A percentile compares a stretch with the other conserved stretches of the same genome.
Evolutionary conservation across 2,329 filamentous ascomycete genomes (phyloP).

Genomic region (Colletotrichum eleusines): DNA sequence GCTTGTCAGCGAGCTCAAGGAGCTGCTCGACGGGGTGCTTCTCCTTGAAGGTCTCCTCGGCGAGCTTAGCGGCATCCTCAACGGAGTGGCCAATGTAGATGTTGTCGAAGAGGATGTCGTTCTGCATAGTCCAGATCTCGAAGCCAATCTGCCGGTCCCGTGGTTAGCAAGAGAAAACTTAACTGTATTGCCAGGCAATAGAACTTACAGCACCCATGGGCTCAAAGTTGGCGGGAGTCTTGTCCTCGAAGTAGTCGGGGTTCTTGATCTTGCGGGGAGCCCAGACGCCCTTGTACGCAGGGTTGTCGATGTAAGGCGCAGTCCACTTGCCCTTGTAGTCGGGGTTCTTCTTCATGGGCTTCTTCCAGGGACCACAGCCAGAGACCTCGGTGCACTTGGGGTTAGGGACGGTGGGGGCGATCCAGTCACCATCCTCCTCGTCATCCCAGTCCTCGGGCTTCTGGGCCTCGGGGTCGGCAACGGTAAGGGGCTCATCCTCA

Average conservation of each 20-base stretch:
- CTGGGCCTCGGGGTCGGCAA: slow-evolving; percentile 92
- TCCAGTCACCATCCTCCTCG: slow-evolving; percentile 98
- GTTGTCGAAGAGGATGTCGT: slow-evolving; percentile 98
- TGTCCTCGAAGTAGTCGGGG: slow-evolving; percentile 97
- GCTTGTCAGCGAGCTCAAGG: slow-evolving; percentile 82
- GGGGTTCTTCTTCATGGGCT: slow-evolving; percentile 94
- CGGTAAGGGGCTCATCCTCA: slow-evolving; percentile 83
- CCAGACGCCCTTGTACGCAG: slow-evolving; percentile 97
- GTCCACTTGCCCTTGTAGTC: slow-evolving; percentile 99
- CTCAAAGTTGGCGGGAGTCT: slow-evolving; percentile 95
- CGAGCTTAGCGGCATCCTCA: slow-evolving; percentile 90
- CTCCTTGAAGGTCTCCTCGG: slow-evolving; percentile 88
- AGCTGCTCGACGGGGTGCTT: slow-evolving; percentile 88
- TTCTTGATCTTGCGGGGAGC: slow-evolving; percentile 96
- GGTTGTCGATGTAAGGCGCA: slow-evolving; percentile 94
- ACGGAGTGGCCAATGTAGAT: slow-evolving; percentile 99
- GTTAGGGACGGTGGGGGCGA: slow-evolving; percentile 90
- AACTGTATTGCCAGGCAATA: not conserved
- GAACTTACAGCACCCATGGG: slow-evolving; percentile 92
- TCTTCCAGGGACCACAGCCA: slow-evolving; percentile 93
- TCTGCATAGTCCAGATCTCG: slow-evolving; percentile 99
- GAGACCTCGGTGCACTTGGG: slow-evolving; percentile 94
- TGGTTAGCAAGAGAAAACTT: slow-evolving; percentile 27
- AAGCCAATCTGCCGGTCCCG: slow-evolving; percentile 82
- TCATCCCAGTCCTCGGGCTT: slow-evolving; percentile 99